Evolutionary conservation across 1,139 yeast species (phyloP).

Genomic region (Pichia terricola): DNA sequence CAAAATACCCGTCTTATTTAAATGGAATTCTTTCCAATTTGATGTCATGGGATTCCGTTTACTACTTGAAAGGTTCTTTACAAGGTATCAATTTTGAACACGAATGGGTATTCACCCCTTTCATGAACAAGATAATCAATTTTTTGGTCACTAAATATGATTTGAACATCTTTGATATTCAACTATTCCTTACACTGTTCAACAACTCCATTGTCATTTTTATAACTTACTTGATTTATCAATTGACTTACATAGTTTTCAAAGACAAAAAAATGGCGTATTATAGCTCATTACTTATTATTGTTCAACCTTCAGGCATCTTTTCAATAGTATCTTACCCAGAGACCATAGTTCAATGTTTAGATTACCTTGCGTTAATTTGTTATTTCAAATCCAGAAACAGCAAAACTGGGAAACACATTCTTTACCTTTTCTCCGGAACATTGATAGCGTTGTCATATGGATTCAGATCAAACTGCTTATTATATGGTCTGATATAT

Average conservation of each 20-base stretch:
- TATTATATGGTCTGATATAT: slow-evolving; percentile 62
- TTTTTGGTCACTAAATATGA: slow-evolving; percentile 6
- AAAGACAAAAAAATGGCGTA: slow-evolving; percentile 21
- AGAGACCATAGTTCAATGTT: slow-evolving; percentile 64
- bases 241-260: neutral
- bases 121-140: slow-evolving; percentile 54
- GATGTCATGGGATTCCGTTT: slow-evolving; percentile 81
- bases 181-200: slow-evolving; percentile 35
- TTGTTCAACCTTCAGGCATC: slow-evolving; percentile 71
- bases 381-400: slow-evolving; percentile 35
- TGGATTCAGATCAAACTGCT: slow-evolving; percentile 64
- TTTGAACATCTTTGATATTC: slow-evolving; percentile 31
- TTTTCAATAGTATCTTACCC: slow-evolving; percentile 70
- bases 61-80: slow-evolving; percentile 50
- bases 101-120: slow-evolving; percentile 80
- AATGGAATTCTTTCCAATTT: slow-evolving; percentile 35
- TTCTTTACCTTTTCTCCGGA: slow-evolving; percentile 46
- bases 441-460: slow-evolving; percentile 47
- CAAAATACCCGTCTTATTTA: slow-evolving; percentile 4
- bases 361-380: slow-evolving; percentile 51
- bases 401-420: neutral
- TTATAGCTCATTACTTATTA: slow-evolving; percentile 38
- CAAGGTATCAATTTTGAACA: slow-evolving; percentile 61
- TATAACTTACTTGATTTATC: slow-evolving; percentile 30
- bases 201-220: slow-evolving; percentile 47